Base-by-base conservation (phyloP, 768 basidiomycete genomes). In the Russula olivacea region DNA sequence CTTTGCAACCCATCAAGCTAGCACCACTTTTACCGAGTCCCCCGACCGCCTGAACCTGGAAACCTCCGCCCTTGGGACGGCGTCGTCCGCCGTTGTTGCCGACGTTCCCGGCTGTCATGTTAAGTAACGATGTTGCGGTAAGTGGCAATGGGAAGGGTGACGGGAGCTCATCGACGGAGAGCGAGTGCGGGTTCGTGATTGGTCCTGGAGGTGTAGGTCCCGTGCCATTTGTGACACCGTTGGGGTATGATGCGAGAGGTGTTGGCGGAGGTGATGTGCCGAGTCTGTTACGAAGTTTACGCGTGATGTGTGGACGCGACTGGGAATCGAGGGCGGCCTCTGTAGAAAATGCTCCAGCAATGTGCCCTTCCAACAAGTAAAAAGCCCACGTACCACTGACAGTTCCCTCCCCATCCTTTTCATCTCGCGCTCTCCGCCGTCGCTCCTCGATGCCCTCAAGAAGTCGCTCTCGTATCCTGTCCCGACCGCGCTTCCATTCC, bases 321-420 rank as follows among this genome's bases (percentile, higher is more conserved):
- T 90, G 87, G 2, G 85, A 79, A 71, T 93, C 91, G 45, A 91
- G 77, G 4, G 84, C 80, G 28, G 85, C 81, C 69, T 93, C 90
- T 89, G 52, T 54, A 23, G 34, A 55, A n/a, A 49, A 23, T 53
- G 41, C 43, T 55, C 58, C 49, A 21, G 48, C 41, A 21, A 23
- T 56, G 32, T 30, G 25, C n/a, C n/a, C 25, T 32, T 50, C 40
- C 25, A 15, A 28, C 45, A 40, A 54, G 23, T n/a, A 50, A 43
- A n/a, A 51, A 56, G 52, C 43, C 58, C 34, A 76, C 81, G 60
- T 53, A 86, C 83, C 87, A 58, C 84, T 85, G 47, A 83, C 79
- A 17, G 83, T 85, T n/a, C 88, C 90, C 68, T 93, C 91, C 64
- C 90, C 89, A 63, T 93, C 91, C 71, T 92, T 93, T 76, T 93